phyloP scores from a whole-genome alignment of 2,329 filamentous ascomycete genomes.

The Colletotrichum noveboracense region DNA sequence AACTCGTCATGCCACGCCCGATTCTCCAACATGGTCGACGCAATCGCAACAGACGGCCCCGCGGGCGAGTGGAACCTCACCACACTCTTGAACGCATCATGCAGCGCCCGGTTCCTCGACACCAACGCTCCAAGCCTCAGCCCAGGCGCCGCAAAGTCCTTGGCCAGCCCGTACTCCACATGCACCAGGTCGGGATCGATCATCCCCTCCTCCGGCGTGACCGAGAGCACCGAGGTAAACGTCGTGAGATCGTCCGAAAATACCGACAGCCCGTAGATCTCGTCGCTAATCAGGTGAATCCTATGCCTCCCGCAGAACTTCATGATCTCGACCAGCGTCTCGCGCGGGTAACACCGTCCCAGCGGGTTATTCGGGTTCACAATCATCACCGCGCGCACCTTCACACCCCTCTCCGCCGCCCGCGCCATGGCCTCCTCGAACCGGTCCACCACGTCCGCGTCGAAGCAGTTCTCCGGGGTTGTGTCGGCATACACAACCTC shows the following conservation, averaged over 20 bases:
- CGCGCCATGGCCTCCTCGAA: constrained; percentile 49
- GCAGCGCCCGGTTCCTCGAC: constrained; percentile 36
- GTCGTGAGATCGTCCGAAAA: constrained; percentile 31
- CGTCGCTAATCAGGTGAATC: constrained; percentile 62
- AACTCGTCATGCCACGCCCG: constrained; percentile 49
- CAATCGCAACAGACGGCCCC: constrained; percentile 46
- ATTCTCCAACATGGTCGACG: constrained; percentile 51
- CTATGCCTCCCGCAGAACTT: constrained; percentile 52
- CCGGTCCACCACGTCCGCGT: constrained; percentile 44
- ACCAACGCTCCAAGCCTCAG: constrained; percentile 55
- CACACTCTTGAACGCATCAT: constrained; percentile 39
- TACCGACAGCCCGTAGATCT: constrained; percentile 61
- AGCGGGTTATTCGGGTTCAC: constrained; percentile 61
- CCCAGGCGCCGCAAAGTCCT: constrained; percentile 60
- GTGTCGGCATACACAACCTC: constrained; percentile 50
- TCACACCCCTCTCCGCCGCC: constrained; percentile 37
- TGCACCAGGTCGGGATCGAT: constrained; percentile 56
- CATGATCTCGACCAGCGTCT: constrained; percentile 48
- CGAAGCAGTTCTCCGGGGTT: constrained; percentile 47
- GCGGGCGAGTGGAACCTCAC: constrained; percentile 53
- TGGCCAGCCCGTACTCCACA: constrained; percentile 49
- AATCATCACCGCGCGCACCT: constrained; percentile 52
- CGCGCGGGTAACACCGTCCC: constrained; percentile 49
- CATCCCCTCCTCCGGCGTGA: constrained; percentile 42
- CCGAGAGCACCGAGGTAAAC: constrained; percentile 56